phyloP scores from a whole-genome alignment of 225 moss, liverwort and hornwort species.

The Pleurozium schreberi region DNA sequence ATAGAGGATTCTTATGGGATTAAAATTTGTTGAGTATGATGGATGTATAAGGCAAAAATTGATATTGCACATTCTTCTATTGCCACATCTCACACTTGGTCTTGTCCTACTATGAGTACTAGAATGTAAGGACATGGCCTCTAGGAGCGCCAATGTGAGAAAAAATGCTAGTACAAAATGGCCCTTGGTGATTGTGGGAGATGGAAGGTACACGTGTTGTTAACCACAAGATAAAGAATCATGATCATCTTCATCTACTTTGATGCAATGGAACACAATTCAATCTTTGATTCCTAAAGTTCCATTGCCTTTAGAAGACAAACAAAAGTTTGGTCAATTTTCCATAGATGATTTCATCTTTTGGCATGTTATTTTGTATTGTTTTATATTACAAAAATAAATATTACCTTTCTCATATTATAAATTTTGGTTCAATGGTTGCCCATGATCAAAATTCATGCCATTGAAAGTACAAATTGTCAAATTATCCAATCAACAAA shows the following conservation, averaged over 20 bases:
- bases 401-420: neutral
- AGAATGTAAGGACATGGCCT: neutral
- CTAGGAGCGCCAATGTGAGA: fast-evolving
- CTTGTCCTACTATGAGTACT: neutral
- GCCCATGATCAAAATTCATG: fast-evolving
- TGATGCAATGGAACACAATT: neutral
- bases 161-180: neutral
- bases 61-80: neutral
- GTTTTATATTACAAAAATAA: neutral
- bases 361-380: neutral
- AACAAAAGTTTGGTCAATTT: neutral
- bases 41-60: neutral
- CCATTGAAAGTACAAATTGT: fast-evolving
- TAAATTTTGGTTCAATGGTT: fast-evolving
- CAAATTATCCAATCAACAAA: neutral
- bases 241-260: neutral
- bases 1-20: neutral
- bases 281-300: neutral
- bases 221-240: no score
- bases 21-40: no score
- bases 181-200: neutral
- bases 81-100: neutral
- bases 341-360: no score
- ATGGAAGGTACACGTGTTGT: no score
- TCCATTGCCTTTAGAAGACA: fast-evolving